Evolutionary conservation across 2,329 filamentous ascomycete genomes (phyloP).

Genomic region (Coniella vitis): DNA sequence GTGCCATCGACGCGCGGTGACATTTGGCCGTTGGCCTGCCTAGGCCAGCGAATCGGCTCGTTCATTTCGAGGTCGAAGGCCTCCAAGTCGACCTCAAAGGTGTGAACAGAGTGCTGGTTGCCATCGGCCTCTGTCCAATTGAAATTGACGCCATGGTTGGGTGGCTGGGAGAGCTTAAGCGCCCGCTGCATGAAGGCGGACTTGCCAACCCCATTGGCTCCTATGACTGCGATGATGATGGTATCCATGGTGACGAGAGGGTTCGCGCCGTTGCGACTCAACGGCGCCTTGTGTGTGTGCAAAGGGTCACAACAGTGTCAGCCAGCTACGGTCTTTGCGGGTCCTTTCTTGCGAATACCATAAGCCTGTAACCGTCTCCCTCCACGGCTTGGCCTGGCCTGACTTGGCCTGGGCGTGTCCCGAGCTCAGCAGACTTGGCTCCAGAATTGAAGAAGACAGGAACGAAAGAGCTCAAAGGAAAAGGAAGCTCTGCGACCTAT

Average conservation of each 20-base stretch:
- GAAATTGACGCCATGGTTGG: slow-evolving; percentile 47
- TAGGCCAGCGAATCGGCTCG: slow-evolving; percentile 58
- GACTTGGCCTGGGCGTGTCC: background rate
- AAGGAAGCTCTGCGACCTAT: background rate
- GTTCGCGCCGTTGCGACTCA: background rate
- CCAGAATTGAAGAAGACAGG: background rate
- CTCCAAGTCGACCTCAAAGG: slow-evolving; percentile 61
- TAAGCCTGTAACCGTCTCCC: background rate
- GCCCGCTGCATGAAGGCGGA: slow-evolving; percentile 61
- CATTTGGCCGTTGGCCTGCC: slow-evolving; percentile 61
- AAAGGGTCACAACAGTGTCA: slow-evolving; percentile 3
- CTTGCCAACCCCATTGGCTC: slow-evolving; percentile 60
- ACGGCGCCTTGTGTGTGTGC: background rate
- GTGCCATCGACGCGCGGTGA: slow-evolving; percentile 76
- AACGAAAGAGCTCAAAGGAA: background rate
- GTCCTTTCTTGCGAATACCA: background rate
- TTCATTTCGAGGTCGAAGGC: slow-evolving; percentile 54
- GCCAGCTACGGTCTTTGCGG: slow-evolving; percentile 8
- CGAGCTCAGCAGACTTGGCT: background rate
- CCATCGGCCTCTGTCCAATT: slow-evolving; percentile 54
- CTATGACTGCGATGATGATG: slow-evolving; percentile 61
- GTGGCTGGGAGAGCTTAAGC: slow-evolving; percentile 46
- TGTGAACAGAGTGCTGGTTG: slow-evolving; percentile 49
- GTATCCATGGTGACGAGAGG: slow-evolving; percentile 41
- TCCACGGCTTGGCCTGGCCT: background rate